Base-by-base conservation (phyloP, 441 rosid species). In the Jatropha podagrica region DNA sequence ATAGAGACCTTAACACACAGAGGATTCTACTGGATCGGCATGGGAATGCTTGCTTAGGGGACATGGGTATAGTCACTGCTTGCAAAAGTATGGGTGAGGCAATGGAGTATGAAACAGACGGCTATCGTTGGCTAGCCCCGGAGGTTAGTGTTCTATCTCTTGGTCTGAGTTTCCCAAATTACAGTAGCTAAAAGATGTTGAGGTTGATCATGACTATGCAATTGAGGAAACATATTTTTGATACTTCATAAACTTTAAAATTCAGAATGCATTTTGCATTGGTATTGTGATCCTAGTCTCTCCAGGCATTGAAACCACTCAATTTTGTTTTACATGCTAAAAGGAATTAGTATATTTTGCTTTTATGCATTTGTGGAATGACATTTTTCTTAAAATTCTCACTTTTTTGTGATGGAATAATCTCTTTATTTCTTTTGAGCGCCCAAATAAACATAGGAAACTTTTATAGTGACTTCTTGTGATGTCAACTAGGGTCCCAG, bases 71-170 rank as follows among this genome's bases (percentile, higher is more conserved):
- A 71, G 89, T 93, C 73, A 79, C 93, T 48, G 95, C 97, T 81
- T 93, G 99, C 86, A 91, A 95, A 85, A 89, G 86, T 82, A 83
- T 82, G 70, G 93, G 94, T 5, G 97, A 93, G 77, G 91, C 93
- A 0, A 81, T 86, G 91, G 98, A 95, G 76, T 95, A 95, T 59
- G 99, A 95, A 87, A 93, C 96, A 13, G 99, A 93, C 85, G 98
- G 98, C 59, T 95, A 95, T 81, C 89, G 97, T 7, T 95, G 99
- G 99, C 91, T 93, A 77, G 97, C 98, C 78, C 99, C 98, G 12
- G 99, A 95, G 99, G 98, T 91, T 23, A 65, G 93, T 86, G 52
- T 64, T 75, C 77, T 80, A 20, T 63, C 62, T 54, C 76, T 54
- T 80, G 64, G 41, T 48, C 15, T 13, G 17, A 27, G 2, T 40